A percentile compares a stretch with the other conserved stretches of the same genome.
phyloP scores from a whole-genome alignment of 2,329 filamentous ascomycete species.

The Penicillium olsonii region DNA sequence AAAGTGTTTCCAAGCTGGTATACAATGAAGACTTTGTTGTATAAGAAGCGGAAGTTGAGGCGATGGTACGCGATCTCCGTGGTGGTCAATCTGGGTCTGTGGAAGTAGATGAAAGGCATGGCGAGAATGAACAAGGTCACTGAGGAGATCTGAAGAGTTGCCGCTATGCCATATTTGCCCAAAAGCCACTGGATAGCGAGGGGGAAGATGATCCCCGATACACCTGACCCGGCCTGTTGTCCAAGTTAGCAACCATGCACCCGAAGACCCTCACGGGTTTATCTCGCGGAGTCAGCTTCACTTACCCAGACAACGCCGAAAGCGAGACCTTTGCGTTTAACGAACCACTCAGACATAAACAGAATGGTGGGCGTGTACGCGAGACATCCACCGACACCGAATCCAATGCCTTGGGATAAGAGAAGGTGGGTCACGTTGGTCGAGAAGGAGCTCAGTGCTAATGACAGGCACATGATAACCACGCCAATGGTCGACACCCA shows the following conservation, averaged over 20 bases:
- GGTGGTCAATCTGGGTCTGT: conserved; percentile 30
- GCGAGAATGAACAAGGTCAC: conserved; percentile 40
- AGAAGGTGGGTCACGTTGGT: conserved; percentile 43
- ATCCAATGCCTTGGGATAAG: conserved; percentile 40
- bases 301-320: conserved; percentile 52
- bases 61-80: conserved; percentile 20
- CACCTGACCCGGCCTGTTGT: conserved; percentile 31
- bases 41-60: conserved; percentile 36
- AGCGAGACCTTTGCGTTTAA: conserved; percentile 50
- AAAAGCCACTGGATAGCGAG: conserved; percentile 34
- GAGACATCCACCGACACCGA: conserved; percentile 48
- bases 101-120: conserved; percentile 36
- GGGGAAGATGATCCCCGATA: conserved; percentile 35
- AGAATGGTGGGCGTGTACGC: conserved; percentile 51
- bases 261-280: background rate
- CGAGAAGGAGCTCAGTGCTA: conserved; percentile 43
- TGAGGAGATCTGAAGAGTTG: conserved; percentile 29
- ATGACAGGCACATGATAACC: conserved; percentile 34
- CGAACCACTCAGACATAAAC: conserved; percentile 55
- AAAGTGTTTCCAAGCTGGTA: conserved; percentile 42
- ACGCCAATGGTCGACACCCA: conserved; percentile 36
- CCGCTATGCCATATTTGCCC: conserved; percentile 26
- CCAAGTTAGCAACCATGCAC: background rate
- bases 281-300: background rate
- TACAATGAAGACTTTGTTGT: conserved; percentile 26